Evolutionary conservation across 2,329 filamentous ascomycete species (phyloP).

Genomic region (Ascochyta viciae-villosae): DNA sequence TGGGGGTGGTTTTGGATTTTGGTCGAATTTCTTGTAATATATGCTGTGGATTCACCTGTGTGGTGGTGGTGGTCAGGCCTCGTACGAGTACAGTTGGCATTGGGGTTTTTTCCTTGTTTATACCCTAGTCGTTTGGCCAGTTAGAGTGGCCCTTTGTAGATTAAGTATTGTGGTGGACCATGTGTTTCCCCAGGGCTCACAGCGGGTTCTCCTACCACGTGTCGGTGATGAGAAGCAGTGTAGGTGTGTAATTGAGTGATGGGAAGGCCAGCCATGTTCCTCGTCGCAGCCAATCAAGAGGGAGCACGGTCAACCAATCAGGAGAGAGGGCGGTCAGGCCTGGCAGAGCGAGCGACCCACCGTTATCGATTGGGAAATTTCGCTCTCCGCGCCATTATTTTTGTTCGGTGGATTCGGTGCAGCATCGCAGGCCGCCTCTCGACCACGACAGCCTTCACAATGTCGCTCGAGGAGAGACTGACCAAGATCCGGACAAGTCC

Average conservation of each 20-base stretch:
- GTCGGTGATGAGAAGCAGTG: no score
- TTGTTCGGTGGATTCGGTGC: conserved; percentile 1
- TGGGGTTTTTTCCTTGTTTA: conserved; percentile 12
- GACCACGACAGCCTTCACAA: conserved; percentile 36
- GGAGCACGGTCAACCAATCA: background rate
- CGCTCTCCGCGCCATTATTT: conserved; percentile 8
- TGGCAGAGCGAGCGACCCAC: background rate
- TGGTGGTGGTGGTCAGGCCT: background rate
- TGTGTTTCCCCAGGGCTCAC: background rate
- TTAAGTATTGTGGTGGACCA: background rate
- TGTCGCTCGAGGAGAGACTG: conserved; percentile 84
- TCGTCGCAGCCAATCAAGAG: background rate
- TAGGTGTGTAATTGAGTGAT: no score
- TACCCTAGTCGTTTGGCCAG: conserved; percentile 12
- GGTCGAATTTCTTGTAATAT: conserved; percentile 12
- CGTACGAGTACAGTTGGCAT: conserved; percentile 7
- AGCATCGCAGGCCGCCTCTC: conserved; percentile 10
- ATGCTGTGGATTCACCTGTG: background rate
- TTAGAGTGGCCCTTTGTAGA: background rate
- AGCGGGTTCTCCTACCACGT: no score
- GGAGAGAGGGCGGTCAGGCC: background rate
- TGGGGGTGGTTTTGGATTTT: background rate
- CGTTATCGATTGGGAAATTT: conserved; percentile 15
- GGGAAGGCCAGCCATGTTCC: background rate
- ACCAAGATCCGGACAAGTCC: conserved; percentile 93